These are phyloP conservation scores for Haberlea rhodopensis DNA, from an alignment of 257 asterid species.

Conservation along the genomic window DNA sequence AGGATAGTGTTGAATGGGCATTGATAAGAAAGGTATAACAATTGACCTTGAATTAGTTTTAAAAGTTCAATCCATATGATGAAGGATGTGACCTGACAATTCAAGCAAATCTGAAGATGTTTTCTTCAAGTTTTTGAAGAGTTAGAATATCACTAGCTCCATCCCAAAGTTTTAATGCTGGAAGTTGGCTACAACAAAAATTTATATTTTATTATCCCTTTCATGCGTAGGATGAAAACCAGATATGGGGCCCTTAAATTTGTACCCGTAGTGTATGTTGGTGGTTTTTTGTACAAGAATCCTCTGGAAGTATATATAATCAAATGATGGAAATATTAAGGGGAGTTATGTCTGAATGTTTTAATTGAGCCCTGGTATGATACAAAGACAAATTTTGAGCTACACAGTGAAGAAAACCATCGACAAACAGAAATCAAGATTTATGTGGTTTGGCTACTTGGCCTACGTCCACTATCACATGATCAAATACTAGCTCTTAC, in stretches of 20 bases:
- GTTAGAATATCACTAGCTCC: neutral
- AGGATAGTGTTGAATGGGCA: conserved; percentile 59
- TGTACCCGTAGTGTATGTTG: neutral
- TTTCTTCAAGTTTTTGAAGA: neutral
- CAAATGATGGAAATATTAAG: neutral
- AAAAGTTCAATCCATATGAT: conserved; percentile 1
- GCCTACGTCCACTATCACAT: neutral
- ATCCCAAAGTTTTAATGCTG: neutral
- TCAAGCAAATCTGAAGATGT: neutral
- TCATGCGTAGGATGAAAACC: neutral
- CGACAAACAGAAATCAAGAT: neutral
- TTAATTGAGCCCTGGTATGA: neutral
- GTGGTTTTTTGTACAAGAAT: neutral
- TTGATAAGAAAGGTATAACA: conserved; percentile 73
- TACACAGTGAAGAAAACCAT: neutral
- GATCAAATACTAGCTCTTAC: neutral
- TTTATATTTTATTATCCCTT: no score
- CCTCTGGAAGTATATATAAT: neutral
- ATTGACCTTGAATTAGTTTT: conserved; percentile 8
- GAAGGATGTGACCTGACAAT: neutral
- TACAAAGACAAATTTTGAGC: neutral
- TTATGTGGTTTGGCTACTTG: neutral
- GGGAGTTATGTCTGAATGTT: neutral
- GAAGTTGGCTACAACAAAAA: neutral
- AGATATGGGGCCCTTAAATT: neutral